phyloP scores from a whole-genome alignment of 768 basidiomycete species.

The Boletus vinaceobasis region DNA sequence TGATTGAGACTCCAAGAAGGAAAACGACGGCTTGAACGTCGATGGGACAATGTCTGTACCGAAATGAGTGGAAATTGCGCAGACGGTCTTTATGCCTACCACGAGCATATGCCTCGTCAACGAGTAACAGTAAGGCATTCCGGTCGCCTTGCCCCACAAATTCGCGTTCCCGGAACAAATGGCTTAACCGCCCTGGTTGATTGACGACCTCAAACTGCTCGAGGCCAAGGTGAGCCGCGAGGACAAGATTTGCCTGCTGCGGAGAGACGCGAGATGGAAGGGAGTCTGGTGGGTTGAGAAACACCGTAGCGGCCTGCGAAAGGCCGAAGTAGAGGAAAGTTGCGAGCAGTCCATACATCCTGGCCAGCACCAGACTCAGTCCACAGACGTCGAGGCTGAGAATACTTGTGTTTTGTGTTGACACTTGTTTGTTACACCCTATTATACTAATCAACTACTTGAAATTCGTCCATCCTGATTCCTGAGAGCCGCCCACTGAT shows the following conservation, averaged over 20 bases:
- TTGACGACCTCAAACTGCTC: slow-evolving; percentile 58
- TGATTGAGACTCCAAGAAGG: slow-evolving; percentile 29
- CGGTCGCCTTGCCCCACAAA: slow-evolving; percentile 58
- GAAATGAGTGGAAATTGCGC: neutral
- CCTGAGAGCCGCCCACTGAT: no score
- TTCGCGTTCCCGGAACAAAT: slow-evolving; percentile 33
- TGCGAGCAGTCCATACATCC: slow-evolving; percentile 22
- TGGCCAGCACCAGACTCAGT: neutral
- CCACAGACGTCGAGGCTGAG: neutral
- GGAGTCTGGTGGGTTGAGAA: slow-evolving; percentile 47
- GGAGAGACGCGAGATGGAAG: slow-evolving; percentile 42
- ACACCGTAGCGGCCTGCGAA: slow-evolving; percentile 54
- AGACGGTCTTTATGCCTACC: slow-evolving; percentile 38
- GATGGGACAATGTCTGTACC: slow-evolving; percentile 54
- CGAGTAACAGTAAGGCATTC: slow-evolving; percentile 51
- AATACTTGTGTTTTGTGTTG: slow-evolving; percentile 9
- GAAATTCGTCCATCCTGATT: neutral
- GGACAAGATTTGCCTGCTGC: slow-evolving; percentile 53
- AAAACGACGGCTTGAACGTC: slow-evolving; percentile 49
- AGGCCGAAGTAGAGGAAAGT: slow-evolving; percentile 33
- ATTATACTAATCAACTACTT: neutral
- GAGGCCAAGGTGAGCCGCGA: slow-evolving; percentile 70
- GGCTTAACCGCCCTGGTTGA: slow-evolving; percentile 21
- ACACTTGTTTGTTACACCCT: slow-evolving; percentile 15
- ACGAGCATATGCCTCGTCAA: slow-evolving; percentile 52